Base-by-base conservation (phyloP, 2,329 filamentous ascomycete species). In the Lojkania enalia region DNA sequence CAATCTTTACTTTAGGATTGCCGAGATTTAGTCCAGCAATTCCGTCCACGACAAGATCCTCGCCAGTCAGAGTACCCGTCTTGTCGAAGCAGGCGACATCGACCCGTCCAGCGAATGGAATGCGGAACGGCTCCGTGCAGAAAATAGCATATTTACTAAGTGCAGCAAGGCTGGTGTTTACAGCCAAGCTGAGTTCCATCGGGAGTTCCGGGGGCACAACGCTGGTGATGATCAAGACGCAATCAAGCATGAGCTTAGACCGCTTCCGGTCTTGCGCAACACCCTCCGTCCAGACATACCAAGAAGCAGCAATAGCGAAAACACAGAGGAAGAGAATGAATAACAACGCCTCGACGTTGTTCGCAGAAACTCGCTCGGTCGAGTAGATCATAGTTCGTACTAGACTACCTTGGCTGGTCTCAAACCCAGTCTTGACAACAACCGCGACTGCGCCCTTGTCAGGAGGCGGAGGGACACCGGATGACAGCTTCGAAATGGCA, bases 331-430 rank as follows among this genome's bases (percentile, higher is more conserved):
- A 99, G 48, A 99, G 80, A 56, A 99, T 99, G 76, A 99, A 99
- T 49, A 95, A 80, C n/a, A 99, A 76, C 1, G 94, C 94, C 73
- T 99, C 94, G 33, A 86, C 85, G 64, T 99, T 97, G 75, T 96
- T 96, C 59, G 94, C 94, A n/a, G 92, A 97, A 18, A 99, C 92
- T 55, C 92, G 90, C 72, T 99, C 94, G 1, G 94, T 99, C 1
- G 95, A 96, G 76, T 96, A 99, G 64, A 99, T 99, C 94, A 99
- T 99, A 57, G 94, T 99, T 51, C 94, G 88, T 49, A 99, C 94
- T 48, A 99, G 82, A 71, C 90, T 96, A 52, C 94, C 94, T 73
- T 99, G 95, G 44, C 92, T 97, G 9, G 94, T 99, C 74, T 99
- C 95, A 63, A 99, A 99, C 11, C 94, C 94, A 42, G 94, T 99